A percentile compares a stretch with the other conserved stretches of the same genome.
Conservation (phyloP, 768 basidiomycete species). For the Saitozyma sp. region DNA sequence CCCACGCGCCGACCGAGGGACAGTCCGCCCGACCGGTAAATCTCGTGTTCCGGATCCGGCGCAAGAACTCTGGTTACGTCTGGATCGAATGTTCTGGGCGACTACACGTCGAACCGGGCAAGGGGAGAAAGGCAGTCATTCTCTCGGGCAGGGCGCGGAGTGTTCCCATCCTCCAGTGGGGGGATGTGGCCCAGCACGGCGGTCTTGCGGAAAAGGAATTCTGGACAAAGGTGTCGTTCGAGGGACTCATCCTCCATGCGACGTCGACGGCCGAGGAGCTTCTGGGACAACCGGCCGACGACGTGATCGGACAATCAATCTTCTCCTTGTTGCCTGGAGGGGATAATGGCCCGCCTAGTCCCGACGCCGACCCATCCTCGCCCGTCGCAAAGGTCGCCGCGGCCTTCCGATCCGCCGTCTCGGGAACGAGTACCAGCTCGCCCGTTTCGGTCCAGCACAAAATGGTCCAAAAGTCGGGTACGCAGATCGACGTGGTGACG, state of each 20-base stretch:
- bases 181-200: slow-evolving; percentile 59
- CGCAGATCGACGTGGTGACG: slow-evolving; percentile 50
- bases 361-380: slow-evolving; percentile 22
- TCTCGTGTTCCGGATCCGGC: slow-evolving; percentile 77
- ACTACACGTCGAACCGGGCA: slow-evolving; percentile 86
- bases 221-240: slow-evolving; percentile 55
- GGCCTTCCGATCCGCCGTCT: slow-evolving; percentile 35
- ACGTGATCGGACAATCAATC: slow-evolving; percentile 52
- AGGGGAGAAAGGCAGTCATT: slow-evolving; percentile 90
- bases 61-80: slow-evolving; percentile 67
- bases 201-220: slow-evolving; percentile 57
- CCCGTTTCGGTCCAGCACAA: slow-evolving; percentile 49
- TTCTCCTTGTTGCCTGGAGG: slow-evolving; percentile 47
- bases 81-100: slow-evolving; percentile 92
- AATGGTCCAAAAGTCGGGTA: slow-evolving; percentile 39
- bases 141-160: slow-evolving; percentile 74
- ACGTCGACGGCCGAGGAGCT: slow-evolving; percentile 48
- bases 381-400: slow-evolving; percentile 32
- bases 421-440: slow-evolving; percentile 15
- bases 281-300: slow-evolving; percentile 45
- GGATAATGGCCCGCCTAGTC: slow-evolving; percentile 35
- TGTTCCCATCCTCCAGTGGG: slow-evolving; percentile 68
- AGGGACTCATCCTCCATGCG: slow-evolving; percentile 54
- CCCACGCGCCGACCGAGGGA: slow-evolving; percentile 44
- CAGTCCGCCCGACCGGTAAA: slow-evolving; percentile 61